phyloP scores from a whole-genome alignment of 768 basidiomycete genomes.

The Auriscalpium microsporum region DNA sequence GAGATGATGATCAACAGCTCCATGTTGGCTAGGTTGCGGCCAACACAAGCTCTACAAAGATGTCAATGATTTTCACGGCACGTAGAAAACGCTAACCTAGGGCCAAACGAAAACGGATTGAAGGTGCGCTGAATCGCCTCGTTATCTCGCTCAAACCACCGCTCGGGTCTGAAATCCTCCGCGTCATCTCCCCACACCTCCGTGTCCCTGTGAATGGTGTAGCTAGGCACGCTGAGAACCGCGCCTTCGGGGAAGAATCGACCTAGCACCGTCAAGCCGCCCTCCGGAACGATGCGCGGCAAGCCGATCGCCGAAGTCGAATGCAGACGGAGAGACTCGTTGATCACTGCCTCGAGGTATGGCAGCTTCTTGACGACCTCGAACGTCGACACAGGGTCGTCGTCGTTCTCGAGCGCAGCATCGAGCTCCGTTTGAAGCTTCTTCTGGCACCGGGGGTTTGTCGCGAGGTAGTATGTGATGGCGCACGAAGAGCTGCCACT shows the following conservation, averaged over 20 bases:
- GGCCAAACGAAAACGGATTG: conserved; percentile 82
- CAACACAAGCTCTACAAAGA: conserved; percentile 63
- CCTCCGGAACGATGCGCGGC: conserved; percentile 68
- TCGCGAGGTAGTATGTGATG: conserved; percentile 77
- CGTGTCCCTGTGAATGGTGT: conserved; percentile 70
- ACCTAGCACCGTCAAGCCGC: conserved; percentile 55
- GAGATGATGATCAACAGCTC: conserved; percentile 75
- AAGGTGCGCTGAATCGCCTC: conserved; percentile 60
- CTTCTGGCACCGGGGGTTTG: conserved; percentile 51
- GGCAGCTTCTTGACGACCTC: conserved; percentile 66
- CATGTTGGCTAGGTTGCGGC: conserved; percentile 72
- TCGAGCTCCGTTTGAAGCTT: conserved; percentile 75
- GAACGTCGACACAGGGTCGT: conserved; percentile 52
- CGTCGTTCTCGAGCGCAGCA: conserved; percentile 46
- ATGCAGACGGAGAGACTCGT: conserved; percentile 79
- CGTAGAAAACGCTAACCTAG: conserved; percentile 38
- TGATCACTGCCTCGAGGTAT: conserved; percentile 82
- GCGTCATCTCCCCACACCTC: conserved; percentile 73
- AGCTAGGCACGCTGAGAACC: conserved; percentile 72
- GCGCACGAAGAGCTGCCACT: conserved; percentile 72
- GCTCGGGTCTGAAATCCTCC: conserved; percentile 68
- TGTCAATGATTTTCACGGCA: background rate
- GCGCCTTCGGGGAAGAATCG: conserved; percentile 65
- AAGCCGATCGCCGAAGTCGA: conserved; percentile 80
- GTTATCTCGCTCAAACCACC: conserved; percentile 72